Conservation (phyloP, 1,139 yeast genomes). For the Petasospora rhodanensis region DNA sequence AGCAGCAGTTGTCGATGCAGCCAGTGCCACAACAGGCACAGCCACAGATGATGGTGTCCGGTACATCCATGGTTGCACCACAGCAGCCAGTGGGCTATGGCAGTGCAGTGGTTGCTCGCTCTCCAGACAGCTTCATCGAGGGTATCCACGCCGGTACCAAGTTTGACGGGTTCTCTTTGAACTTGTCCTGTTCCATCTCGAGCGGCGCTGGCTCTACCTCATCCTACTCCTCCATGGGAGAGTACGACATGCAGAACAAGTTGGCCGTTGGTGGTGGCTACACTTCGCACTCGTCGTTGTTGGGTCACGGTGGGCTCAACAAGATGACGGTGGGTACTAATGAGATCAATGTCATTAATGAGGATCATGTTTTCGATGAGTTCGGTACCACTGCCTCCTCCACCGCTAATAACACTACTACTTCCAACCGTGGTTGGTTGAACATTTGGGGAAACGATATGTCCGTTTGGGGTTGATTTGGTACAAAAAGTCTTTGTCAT, state of each 20-base stretch:
- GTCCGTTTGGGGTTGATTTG: constrained; percentile 25
- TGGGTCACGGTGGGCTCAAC: too few species aligned
- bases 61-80: too few species aligned
- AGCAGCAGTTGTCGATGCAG: too few species aligned
- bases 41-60: too few species aligned
- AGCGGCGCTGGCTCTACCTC: constrained; percentile 21
- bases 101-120: constrained; percentile 12
- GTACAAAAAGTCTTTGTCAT: too few species aligned
- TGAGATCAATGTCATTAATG: constrained; percentile 9
- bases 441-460: constrained; percentile 27
- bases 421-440: constrained; percentile 21
- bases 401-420: constrained; percentile 14
- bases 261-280: too few species aligned
- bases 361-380: constrained; percentile 5
- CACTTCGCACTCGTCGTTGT: too few species aligned
- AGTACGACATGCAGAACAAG: constrained; percentile 6
- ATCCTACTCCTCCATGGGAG: constrained; percentile 12
- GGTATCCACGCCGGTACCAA: constrained; percentile 5
- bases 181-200: constrained; percentile 23
- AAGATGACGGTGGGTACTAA: constrained; percentile 3
- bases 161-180: constrained; percentile 13
- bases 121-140: constrained; percentile 18
- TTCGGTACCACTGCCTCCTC: too few species aligned
- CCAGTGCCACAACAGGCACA: neutral
- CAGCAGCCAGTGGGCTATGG: constrained; percentile 1